Conservation (phyloP, 2,329 filamentous ascomycete species). For the Aspergillus sp. region DNA sequence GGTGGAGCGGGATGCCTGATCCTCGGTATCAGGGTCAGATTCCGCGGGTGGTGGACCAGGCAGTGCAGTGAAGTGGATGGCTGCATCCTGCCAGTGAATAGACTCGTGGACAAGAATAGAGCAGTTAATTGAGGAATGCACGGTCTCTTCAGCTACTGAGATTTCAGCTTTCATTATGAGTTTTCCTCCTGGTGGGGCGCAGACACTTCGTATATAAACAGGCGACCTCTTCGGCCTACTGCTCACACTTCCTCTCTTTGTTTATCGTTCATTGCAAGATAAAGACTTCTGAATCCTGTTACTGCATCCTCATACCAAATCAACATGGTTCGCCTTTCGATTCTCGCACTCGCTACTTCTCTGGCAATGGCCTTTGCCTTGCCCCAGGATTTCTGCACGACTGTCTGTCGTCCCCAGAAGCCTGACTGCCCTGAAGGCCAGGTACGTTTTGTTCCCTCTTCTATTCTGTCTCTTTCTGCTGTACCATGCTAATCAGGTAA, state of each 20-base stretch:
- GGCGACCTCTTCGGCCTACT: too few relatives aligned
- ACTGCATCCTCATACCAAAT: neutral
- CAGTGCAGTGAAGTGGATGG: neutral
- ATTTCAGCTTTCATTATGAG: neutral
- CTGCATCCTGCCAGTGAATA: too few relatives aligned
- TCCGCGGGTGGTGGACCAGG: neutral
- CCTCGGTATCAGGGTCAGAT: neutral
- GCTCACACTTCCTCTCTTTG: too few relatives aligned
- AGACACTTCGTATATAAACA: too few relatives aligned
- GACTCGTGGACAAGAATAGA: too few relatives aligned
- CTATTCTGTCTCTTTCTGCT: too few relatives aligned
- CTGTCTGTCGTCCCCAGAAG: constrained; percentile 2
- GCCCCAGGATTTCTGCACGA: neutral
- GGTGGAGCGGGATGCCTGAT: neutral
- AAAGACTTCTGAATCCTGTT: neutral
- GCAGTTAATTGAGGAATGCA: too few relatives aligned
- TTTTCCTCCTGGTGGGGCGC: too few relatives aligned
- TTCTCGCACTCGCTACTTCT: neutral
- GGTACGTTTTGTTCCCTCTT: neutral
- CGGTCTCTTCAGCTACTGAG: neutral
- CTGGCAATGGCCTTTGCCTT: neutral
- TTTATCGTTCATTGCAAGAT: neutral
- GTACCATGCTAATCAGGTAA: neutral
- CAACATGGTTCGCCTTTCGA: neutral
- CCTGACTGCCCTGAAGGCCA: neutral